Percentiles rank a stretch among this genome's conserved stretches.
Evolutionary conservation across 192 early-diverging fungal genomes (phyloP).

Genomic region (Lunasporangiospora selenospora): DNA sequence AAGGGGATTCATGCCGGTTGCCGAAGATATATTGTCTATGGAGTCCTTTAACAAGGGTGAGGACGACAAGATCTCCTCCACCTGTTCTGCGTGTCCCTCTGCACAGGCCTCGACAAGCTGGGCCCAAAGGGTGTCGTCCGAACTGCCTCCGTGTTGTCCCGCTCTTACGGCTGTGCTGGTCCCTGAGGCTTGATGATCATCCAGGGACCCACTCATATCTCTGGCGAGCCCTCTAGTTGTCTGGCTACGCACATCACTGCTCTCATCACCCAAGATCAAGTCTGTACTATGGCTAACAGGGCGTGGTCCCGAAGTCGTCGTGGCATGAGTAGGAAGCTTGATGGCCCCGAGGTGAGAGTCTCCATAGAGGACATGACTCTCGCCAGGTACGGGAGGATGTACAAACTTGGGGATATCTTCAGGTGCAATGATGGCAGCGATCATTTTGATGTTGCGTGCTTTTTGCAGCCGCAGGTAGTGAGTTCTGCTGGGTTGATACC

Average conservation of each 20-base stretch:
- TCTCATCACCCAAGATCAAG: neutral
- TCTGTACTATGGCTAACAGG: too few species aligned
- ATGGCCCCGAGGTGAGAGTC: constrained; percentile 56
- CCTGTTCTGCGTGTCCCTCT: constrained; percentile 17
- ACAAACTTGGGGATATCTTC: constrained; percentile 58
- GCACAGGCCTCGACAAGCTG: constrained; percentile 22
- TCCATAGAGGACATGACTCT: constrained; percentile 64
- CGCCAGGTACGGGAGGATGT: constrained; percentile 62
- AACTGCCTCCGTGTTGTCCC: constrained; percentile 13
- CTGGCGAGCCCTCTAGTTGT: constrained; percentile 5
- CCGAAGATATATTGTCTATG: constrained; percentile 54
- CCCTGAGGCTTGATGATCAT: constrained; percentile 7
- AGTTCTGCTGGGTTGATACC: too few species aligned
- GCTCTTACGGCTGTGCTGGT: constrained; percentile 3
- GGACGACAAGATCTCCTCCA: constrained; percentile 48
- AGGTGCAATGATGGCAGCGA: constrained; percentile 24
- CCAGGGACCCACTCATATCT: constrained; percentile 8
- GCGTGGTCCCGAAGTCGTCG: neutral
- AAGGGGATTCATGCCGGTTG: constrained; percentile 65
- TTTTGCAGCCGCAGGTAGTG: too few species aligned
- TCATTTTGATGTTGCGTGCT: constrained; percentile 15
- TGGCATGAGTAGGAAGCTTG: constrained; percentile 38
- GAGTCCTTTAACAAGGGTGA: constrained; percentile 50
- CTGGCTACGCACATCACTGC: constrained; percentile 8
- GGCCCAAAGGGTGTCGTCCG: constrained; percentile 27